phyloP scores from a whole-genome alignment of 495 filamentous ascomycete species.

The Xylaria palmicola region DNA sequence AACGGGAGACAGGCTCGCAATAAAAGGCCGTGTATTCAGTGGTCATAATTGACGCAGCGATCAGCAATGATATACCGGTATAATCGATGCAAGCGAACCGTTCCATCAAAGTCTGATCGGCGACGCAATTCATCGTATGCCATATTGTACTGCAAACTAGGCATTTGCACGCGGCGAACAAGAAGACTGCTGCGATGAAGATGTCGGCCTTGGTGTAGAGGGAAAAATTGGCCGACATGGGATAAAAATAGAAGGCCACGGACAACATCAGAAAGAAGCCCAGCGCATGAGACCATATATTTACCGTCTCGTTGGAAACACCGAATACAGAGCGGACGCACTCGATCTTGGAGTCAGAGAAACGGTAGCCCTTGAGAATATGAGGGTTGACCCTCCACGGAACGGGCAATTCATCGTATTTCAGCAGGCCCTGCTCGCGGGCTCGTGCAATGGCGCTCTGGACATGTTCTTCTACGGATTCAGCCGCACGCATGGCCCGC shows the following conservation, averaged over 20 bases:
- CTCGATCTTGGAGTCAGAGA: conserved; percentile 81
- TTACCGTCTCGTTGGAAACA: conserved; percentile 89
- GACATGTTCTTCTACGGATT: conserved; percentile 73
- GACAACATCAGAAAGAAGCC: conserved; percentile 83
- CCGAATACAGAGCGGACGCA: conserved; percentile 81
- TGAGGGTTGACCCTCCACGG: conserved; percentile 96
- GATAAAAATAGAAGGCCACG: conserved; percentile 96
- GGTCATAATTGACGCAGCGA: conserved; percentile 96
- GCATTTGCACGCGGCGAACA: conserved; percentile 95
- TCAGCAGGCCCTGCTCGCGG: conserved; percentile 76
- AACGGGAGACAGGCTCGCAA: conserved; percentile 86
- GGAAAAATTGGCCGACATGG: conserved; percentile 77
- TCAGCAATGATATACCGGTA: conserved; percentile 93
- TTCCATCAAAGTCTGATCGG: conserved; percentile 84
- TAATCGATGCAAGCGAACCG: conserved; percentile 98
- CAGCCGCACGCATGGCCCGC: conserved; percentile 71
- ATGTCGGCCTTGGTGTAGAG: conserved; percentile 84
- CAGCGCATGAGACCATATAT: conserved; percentile 95
- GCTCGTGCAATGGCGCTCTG: conserved; percentile 77
- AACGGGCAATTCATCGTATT: conserved; percentile 83
- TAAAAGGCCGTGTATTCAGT: conserved; percentile 99
- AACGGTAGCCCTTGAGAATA: conserved; percentile 88
- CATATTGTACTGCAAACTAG: conserved; percentile 92
- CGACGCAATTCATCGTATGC: conserved; percentile 98
- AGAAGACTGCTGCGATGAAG: conserved; percentile 88